A percentile compares a stretch with the other conserved stretches of the same genome.
phyloP scores from a whole-genome alignment of 345 rosid genomes.

The Geranium brycei region DNA sequence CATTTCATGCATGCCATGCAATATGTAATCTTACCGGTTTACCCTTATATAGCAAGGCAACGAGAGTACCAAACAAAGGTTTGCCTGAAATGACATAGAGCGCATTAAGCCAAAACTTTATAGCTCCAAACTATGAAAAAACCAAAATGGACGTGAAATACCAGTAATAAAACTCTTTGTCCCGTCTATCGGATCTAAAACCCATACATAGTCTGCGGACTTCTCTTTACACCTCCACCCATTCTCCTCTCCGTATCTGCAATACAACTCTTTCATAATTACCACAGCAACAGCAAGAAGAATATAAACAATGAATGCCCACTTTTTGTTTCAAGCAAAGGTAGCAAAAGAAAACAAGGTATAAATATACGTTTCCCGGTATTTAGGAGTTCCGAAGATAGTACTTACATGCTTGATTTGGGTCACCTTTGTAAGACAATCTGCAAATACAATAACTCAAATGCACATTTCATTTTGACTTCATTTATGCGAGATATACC shows the following conservation, averaged over 20 bases:
- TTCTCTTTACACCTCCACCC: slow-evolving; percentile 84
- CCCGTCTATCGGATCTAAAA: slow-evolving; percentile 92
- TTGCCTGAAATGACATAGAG: slow-evolving; percentile 44
- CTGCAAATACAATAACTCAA: neutral
- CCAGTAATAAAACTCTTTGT: slow-evolving; percentile 95
- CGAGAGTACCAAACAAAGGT: slow-evolving; percentile 83
- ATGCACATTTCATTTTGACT: neutral
- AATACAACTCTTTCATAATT: slow-evolving; percentile 13
- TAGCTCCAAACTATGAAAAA: neutral
- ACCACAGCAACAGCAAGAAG: no score
- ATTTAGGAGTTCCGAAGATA: no score
- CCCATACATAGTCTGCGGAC: slow-evolving; percentile 88
- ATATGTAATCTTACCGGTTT: slow-evolving; percentile 52
- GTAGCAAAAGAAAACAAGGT: no score
- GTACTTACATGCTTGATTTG: no score
- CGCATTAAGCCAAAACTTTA: slow-evolving; percentile 4
- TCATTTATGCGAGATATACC: neutral
- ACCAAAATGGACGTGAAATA: slow-evolving; percentile 7
- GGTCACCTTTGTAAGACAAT: neutral
- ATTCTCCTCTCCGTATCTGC: slow-evolving; percentile 89
- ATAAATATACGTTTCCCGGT: no score
- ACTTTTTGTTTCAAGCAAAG: no score
- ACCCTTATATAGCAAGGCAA: slow-evolving; percentile 63
- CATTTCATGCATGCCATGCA: no score
- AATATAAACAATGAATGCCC: no score